These are phyloP conservation scores for Biancaea sappan DNA, from an alignment of 306 rosid species.

Conservation along the genomic window DNA sequence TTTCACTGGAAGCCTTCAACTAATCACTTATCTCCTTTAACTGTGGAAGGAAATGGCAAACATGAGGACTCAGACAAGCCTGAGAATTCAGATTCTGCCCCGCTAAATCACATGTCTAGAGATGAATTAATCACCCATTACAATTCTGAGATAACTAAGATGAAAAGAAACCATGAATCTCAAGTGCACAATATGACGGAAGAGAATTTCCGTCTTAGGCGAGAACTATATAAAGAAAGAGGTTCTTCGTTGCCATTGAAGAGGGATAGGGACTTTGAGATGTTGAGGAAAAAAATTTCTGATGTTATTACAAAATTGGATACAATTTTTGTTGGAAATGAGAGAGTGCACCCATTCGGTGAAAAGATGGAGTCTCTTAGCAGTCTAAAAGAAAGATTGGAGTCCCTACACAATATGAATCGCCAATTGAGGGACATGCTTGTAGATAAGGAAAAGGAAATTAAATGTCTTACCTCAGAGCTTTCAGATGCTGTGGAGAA, in stretches of 20 bases:
- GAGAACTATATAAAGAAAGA: constrained; percentile 57
- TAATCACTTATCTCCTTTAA: constrained; percentile 37
- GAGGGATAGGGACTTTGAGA: constrained; percentile 77
- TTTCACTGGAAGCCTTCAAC: constrained; percentile 48
- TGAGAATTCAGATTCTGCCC: constrained; percentile 52
- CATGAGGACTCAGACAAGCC: constrained; percentile 49
- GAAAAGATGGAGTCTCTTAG: constrained; percentile 53
- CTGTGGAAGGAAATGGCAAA: constrained; percentile 69
- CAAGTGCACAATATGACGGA: constrained; percentile 69
- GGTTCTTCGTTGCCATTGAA: constrained; percentile 55
- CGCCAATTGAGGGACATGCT: constrained; percentile 60
- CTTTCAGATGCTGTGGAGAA: constrained; percentile 56
- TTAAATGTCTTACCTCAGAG: constrained; percentile 54
- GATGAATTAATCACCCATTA: constrained; percentile 54
- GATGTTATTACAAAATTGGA: constrained; percentile 69
- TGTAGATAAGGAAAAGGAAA: constrained; percentile 55
- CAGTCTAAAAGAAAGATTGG: constrained; percentile 66
- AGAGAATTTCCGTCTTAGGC: constrained; percentile 55
- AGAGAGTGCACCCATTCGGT: constrained; percentile 45
- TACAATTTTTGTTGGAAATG: constrained; percentile 56
- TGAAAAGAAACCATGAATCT: constrained; percentile 86
- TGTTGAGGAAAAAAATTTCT: constrained; percentile 66
- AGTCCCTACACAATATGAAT: constrained; percentile 60
- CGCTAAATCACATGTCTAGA: constrained; percentile 47
- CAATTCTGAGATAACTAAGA: constrained; percentile 59